Conservation (phyloP, 768 basidiomycete species). For the Mycena chlorophos region DNA sequence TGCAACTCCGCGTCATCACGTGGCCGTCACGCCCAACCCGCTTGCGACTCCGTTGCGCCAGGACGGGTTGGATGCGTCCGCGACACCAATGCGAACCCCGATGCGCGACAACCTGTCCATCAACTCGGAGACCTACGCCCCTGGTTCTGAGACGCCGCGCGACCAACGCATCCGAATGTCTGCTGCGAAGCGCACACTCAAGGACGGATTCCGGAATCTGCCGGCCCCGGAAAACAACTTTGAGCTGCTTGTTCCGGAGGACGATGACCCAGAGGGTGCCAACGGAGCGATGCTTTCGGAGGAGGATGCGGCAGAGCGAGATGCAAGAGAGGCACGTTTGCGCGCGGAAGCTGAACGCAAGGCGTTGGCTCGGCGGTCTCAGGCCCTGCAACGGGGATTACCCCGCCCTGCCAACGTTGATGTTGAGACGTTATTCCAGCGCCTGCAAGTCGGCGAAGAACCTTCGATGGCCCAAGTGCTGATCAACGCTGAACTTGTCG, state of each 20-base stretch:
- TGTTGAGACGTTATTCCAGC: slow-evolving; percentile 57
- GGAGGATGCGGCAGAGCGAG: slow-evolving; percentile 93
- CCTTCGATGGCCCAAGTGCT: slow-evolving; percentile 56
- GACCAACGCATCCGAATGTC: slow-evolving; percentile 64
- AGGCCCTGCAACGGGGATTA: slow-evolving; percentile 75
- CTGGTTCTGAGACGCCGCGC: slow-evolving; percentile 69
- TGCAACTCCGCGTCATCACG: slow-evolving; percentile 90
- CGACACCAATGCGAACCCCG: slow-evolving; percentile 92
- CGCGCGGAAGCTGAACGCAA: slow-evolving; percentile 78
- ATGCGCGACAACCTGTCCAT: slow-evolving; percentile 89
- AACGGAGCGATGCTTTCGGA: slow-evolving; percentile 43
- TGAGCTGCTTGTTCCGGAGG: slow-evolving; percentile 88
- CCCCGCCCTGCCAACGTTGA: slow-evolving; percentile 89
- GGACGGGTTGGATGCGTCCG: slow-evolving; percentile 44
- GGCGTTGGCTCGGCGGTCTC: slow-evolving; percentile 78
- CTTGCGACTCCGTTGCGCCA: slow-evolving; percentile 79
- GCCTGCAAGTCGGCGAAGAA: slow-evolving; percentile 54
- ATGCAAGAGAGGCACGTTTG: slow-evolving; percentile 64
- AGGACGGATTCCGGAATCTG: slow-evolving; percentile 77
- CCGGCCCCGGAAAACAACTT: slow-evolving; percentile 98
- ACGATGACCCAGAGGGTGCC: slow-evolving; percentile 62
- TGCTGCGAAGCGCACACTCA: slow-evolving; percentile 73
- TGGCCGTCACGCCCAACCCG: slow-evolving; percentile 94
- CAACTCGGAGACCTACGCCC: slow-evolving; percentile 68
- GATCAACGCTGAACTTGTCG: slow-evolving; percentile 75